Conservation (phyloP, 108 stramenopile species). For the Cyclotella choctawhatcheeana region DNA sequence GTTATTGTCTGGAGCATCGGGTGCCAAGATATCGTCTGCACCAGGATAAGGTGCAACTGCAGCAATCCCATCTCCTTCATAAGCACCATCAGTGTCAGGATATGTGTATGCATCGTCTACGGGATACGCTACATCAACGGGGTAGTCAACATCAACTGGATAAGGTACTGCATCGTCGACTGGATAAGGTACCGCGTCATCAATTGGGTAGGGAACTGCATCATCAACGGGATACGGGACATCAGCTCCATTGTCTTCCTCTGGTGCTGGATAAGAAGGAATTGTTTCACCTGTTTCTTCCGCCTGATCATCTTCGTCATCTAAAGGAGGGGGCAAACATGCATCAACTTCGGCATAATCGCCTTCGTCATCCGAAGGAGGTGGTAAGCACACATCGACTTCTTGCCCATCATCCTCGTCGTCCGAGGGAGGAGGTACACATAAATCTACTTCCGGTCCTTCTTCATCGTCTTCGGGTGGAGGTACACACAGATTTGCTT, state of each 20-base stretch:
- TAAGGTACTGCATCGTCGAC: conserved; percentile 35
- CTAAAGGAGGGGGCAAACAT: conserved; percentile 37
- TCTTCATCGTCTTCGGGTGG: conserved; percentile 25
- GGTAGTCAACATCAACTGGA: conserved; percentile 15
- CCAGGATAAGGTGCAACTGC: conserved; percentile 49
- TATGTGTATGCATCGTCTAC: conserved; percentile 35
- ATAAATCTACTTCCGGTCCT: conserved; percentile 23
- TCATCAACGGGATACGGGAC: conserved; percentile 11
- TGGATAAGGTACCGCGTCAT: conserved; percentile 34
- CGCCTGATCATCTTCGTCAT: conserved; percentile 40
- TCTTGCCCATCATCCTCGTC: conserved; percentile 11
- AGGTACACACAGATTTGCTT: conserved; percentile 20
- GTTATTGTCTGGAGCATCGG: conserved; percentile 4
- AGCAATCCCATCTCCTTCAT: conserved; percentile 29
- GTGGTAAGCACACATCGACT: conserved; percentile 6
- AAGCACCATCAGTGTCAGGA: conserved; percentile 32
- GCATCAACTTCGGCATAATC: conserved; percentile 33
- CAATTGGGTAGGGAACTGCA: conserved; percentile 37
- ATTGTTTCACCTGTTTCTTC: conserved; percentile 23
- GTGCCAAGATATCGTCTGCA: neutral
- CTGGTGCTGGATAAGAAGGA: conserved; percentile 33
- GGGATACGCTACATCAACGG: conserved; percentile 49
- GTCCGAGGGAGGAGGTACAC: conserved; percentile 22
- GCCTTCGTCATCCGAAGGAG: conserved; percentile 17
- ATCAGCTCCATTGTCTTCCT: conserved; percentile 9